These are phyloP conservation scores for Metarhizium humberi DNA, from an alignment of 2,329 filamentous ascomycete genomes.

Conservation along the genomic window DNA sequence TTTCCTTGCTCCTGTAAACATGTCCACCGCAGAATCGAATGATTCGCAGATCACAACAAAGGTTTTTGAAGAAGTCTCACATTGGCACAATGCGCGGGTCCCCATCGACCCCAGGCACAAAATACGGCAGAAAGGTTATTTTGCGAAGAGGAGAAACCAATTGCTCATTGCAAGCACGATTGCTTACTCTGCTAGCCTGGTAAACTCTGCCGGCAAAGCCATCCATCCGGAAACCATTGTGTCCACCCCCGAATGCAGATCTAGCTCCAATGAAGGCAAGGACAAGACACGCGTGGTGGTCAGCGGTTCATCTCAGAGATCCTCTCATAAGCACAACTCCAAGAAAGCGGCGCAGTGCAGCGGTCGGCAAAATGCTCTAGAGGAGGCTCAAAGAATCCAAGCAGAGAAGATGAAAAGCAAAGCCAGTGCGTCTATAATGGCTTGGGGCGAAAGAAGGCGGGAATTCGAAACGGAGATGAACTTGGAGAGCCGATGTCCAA, in stretches of 20 bases:
- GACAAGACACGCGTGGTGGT: background rate
- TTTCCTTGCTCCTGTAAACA: conserved; percentile 32
- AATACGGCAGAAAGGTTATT: conserved; percentile 13
- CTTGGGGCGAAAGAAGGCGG: conserved; percentile 18
- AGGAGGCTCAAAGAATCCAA: conserved; percentile 23
- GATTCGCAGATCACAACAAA: conserved; percentile 16
- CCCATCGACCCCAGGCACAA: conserved; percentile 31
- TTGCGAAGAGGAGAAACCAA: conserved; percentile 43
- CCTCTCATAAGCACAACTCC: conserved; percentile 9
- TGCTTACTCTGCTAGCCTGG: conserved; percentile 61
- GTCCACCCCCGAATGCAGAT: background rate
- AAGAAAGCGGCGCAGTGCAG: conserved; percentile 8
- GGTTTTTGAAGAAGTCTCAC: conserved; percentile 38
- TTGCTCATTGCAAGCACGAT: conserved; percentile 58
- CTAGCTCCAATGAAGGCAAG: background rate
- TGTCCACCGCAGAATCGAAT: conserved; percentile 21
- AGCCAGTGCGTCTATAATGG: background rate
- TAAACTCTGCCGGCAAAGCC: conserved; percentile 51
- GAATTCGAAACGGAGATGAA: conserved; percentile 36
- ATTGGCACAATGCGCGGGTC: conserved; percentile 55
- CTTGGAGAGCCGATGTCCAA: conserved; percentile 34
- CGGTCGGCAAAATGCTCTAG: conserved; percentile 28
- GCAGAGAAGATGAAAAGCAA: conserved; percentile 18
- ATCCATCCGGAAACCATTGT: conserved; percentile 58
- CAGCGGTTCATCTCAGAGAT: conserved; percentile 7